phyloP scores from a whole-genome alignment of 371 early-diverging fungal species.

The Lichtheimia ornata region DNA sequence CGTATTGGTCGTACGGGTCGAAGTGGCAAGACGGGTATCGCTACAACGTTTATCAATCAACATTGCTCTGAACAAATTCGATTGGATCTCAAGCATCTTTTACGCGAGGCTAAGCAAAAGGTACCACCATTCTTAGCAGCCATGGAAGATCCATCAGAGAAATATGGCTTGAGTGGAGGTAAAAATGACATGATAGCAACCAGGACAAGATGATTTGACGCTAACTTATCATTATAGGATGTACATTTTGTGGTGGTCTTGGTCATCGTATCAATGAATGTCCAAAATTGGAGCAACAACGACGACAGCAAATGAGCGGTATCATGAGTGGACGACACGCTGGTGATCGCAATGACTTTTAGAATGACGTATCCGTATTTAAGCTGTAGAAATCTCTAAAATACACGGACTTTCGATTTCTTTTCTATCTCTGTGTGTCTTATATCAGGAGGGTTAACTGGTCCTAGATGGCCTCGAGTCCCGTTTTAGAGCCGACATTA shows the following conservation, averaged over 20 bases:
- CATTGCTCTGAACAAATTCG: conserved; percentile 85
- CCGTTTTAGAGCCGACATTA: background rate
- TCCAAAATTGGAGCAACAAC: conserved; percentile 80
- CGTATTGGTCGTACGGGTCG: conserved; percentile 75
- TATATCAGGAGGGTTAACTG: no score
- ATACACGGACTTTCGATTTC: conserved; percentile 1
- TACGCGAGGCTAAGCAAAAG: conserved; percentile 91
- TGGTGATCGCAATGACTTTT: conserved; percentile 46
- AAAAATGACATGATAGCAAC: conserved; percentile 4
- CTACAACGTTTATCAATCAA: conserved; percentile 95
- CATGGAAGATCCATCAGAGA: conserved; percentile 87
- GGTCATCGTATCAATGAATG: conserved; percentile 94
- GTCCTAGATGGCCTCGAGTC: no score
- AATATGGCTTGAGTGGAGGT: conserved; percentile 69
- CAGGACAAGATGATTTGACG: background rate
- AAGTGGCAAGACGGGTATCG: conserved; percentile 93
- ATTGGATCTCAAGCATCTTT: conserved; percentile 89
- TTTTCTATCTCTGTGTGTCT: background rate
- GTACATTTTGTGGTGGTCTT: conserved; percentile 93
- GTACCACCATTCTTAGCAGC: conserved; percentile 88
- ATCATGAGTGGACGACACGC: conserved; percentile 40
- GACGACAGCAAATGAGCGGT: conserved; percentile 58
- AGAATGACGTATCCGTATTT: conserved; percentile 8
- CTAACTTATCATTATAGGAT: conserved; percentile 59
- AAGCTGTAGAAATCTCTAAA: background rate